A percentile compares a stretch with the other conserved stretches of the same genome.
Conservation (phyloP, 1,139 yeast genomes). For the Kodamaea derodonti region DNA sequence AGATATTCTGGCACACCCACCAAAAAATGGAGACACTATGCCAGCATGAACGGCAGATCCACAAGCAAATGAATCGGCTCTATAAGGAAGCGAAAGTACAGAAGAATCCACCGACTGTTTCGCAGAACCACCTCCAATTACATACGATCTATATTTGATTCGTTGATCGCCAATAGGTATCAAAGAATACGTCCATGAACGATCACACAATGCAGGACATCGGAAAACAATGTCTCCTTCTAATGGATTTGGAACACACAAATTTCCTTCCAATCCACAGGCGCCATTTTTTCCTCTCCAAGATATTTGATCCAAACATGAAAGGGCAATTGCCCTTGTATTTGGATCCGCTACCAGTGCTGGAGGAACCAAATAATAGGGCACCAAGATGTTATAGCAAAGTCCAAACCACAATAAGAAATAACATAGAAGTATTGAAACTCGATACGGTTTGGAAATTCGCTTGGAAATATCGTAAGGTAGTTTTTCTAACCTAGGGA, state of each 20-base stretch:
- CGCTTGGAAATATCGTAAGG: constrained; percentile 37
- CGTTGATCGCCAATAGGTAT: constrained; percentile 68
- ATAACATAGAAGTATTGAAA: constrained; percentile 33
- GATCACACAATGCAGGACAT: constrained; percentile 87
- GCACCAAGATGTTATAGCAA: constrained; percentile 27
- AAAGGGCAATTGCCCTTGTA: constrained; percentile 11
- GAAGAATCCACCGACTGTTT: neutral
- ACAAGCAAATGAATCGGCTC: constrained; percentile 89
- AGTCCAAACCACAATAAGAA: constrained; percentile 32
- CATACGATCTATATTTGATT: constrained; percentile 67
- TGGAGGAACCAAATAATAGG: constrained; percentile 39
- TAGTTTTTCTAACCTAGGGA: constrained; percentile 36
- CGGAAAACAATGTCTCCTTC: constrained; percentile 54
- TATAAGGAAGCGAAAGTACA: constrained; percentile 45
- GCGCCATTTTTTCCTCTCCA: constrained; percentile 75
- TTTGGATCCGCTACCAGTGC: constrained; percentile 14
- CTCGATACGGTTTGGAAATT: constrained; percentile 24
- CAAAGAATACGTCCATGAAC: constrained; percentile 74
- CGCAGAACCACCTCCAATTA: constrained; percentile 66
- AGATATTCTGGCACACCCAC: constrained; percentile 75
- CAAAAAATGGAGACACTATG: constrained; percentile 61
- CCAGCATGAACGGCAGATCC: constrained; percentile 92
- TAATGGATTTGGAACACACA: constrained; percentile 47
- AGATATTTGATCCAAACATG: constrained; percentile 18
- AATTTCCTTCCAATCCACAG: constrained; percentile 70